Base-by-base conservation (phyloP, 345 rosid species). In the Eutrema yunnanense region DNA sequence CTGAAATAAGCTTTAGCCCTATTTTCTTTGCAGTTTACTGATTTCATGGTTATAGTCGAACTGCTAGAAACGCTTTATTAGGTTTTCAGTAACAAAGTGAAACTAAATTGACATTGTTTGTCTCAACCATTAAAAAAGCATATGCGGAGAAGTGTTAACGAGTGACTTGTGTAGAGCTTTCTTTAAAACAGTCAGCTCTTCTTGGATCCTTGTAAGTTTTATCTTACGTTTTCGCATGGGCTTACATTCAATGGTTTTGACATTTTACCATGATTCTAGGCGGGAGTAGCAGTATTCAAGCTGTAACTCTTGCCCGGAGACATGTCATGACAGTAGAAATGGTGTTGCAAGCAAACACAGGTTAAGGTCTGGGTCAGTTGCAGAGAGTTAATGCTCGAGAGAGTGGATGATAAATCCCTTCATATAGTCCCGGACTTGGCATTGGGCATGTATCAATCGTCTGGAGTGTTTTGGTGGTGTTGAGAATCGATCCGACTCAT, bases 341-440 rank as follows among this genome's bases (percentile, higher is more conserved):
- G 88, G 77, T 73, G 81, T 81, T 86, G 95, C 95, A 89, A 95
- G 84, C 81, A 68, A 81, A n/a, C 10, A 71, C 74, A 77, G 84
- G 42, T 55, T 54, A 55, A 41, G 36, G 44, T 44, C 26, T 0
- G 11, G 26, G 47, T 52, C 55, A 89, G 86, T 85, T 86, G 76
- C 81, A 60, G 86, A 88, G 83, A 85, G 81, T 92, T 81, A 75
- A 84, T 85, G 76, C 84, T 84, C 68, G 22, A 55, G 22, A 55
- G 22, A 55, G 43, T 30, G 53, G 4, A n/a, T 40, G 50, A n/a
- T 13, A 65, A 36, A 14, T 36, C 3, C 42, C 33, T 22, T 14
- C 14, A 32, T 16, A 47, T 47, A 46, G 43, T 47, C n/a, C 10
- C 4, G 9, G 34, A 12, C 6, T 50, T 12, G n/a, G 58, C 16